Base-by-base conservation (phyloP, 106 monocot genomes). In the Narthecium ossifragum region DNA sequence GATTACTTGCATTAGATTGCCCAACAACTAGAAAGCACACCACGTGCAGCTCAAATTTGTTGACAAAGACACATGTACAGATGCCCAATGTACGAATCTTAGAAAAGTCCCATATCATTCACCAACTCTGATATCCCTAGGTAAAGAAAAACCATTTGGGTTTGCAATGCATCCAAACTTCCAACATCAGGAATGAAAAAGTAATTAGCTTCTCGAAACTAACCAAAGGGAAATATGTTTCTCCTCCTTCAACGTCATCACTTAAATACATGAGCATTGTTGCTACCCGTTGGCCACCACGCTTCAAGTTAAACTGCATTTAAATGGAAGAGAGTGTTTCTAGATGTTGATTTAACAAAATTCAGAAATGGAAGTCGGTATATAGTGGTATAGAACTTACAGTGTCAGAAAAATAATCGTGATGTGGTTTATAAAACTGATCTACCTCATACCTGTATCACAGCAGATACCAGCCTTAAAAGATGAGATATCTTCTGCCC, bases 361-460 rank as follows among this genome's bases (percentile, higher is more conserved):
- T n/a, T n/a, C n/a, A n/a, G n/a, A n/a, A n/a, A n/a, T n/a, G n/a
- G n/a, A n/a, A n/a, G n/a, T n/a, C n/a, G n/a, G n/a, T n/a, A n/a
- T n/a, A n/a, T n/a, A n/a, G n/a, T n/a, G n/a, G n/a, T n/a, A n/a
- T n/a, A 41, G 30, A 69, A 66, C 79, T 80, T 80, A 92, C 92
- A 55, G 65, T 51, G 52, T 92, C 92, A 57, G 83, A 69, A 62
- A 92, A 92, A 57, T 78, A 92, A 75, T 92, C 92, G 73, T 84
- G 77, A 78, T 89, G 84, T 40, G 81, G 79, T 31, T 34, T 73
- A 64, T 85, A 90, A 62, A 71, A 79, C 61, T 81, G 78, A 57
- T 53, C 66, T 48, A 40, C 13, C 60, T 81, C 81, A 61, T 81
- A 86, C 71, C 86, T 81, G 65, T 37, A 68, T 37, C 32, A 26